Percentiles rank a stretch among this genome's conserved stretches.
These are phyloP conservation scores for Eimeria falciformis DNA, from an alignment of 169 alveolate genomes.

Conservation along the genomic window DNA sequence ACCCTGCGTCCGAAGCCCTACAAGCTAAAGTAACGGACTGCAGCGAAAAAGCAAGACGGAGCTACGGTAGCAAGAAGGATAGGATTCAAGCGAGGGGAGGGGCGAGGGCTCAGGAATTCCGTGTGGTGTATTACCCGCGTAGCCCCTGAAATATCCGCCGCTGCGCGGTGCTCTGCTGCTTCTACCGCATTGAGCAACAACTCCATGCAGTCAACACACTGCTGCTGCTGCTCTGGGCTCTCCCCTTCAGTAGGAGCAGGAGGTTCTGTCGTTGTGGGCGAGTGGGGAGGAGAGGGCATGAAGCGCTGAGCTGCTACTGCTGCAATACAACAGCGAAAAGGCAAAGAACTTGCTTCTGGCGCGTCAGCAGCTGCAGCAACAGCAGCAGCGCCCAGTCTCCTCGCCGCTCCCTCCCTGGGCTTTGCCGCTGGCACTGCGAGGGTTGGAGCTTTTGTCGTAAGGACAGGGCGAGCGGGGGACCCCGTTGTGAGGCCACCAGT, in stretches of 20 bases:
- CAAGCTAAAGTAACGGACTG: neutral
- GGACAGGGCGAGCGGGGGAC: neutral
- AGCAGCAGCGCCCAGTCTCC: constrained; percentile 29
- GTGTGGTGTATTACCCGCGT: neutral
- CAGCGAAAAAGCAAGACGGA: neutral
- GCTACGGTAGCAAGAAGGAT: too few relatives aligned
- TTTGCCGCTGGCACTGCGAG: neutral
- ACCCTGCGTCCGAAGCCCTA: neutral
- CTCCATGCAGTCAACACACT: neutral
- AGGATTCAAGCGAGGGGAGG: too few relatives aligned
- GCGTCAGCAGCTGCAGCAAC: constrained; percentile 37
- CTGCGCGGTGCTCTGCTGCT: constrained; percentile 15
- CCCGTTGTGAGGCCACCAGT: constrained; percentile 6
- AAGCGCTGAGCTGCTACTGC: constrained; percentile 2
- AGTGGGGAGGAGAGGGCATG: neutral
- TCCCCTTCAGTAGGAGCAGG: constrained; percentile 19
- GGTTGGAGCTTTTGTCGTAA: neutral
- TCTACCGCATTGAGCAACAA: constrained; percentile 19
- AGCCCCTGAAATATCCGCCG: too few relatives aligned
- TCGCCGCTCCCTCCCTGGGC: neutral
- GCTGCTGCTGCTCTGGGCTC: neutral
- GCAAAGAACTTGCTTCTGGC: neutral
- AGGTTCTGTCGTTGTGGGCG: neutral
- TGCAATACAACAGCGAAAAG: constrained; percentile 19
- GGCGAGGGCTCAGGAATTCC: too few relatives aligned